A percentile compares a stretch with the other conserved stretches of the same genome.
Conservation (phyloP, 805 yeast genomes). For the Blastobotrys parvus region DNA sequence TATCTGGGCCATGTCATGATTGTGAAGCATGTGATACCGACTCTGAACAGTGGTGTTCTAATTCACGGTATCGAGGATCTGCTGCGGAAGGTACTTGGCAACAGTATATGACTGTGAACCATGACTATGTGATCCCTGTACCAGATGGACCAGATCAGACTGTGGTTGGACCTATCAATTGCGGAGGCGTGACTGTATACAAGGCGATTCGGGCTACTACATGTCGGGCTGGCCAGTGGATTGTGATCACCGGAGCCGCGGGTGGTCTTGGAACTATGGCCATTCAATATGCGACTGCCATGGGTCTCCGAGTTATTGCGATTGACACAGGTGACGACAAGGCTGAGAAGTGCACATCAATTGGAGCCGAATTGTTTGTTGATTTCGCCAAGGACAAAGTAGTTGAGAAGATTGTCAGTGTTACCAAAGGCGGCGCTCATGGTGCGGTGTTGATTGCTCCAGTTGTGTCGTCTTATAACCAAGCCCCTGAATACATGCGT, state of each 20-base stretch:
- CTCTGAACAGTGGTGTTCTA: slow-evolving; percentile 61
- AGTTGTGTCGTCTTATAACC: slow-evolving; percentile 56
- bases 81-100: slow-evolving; percentile 85
- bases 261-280: slow-evolving; percentile 58
- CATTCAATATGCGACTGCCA: slow-evolving; percentile 50
- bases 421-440: slow-evolving; percentile 68
- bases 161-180: slow-evolving; percentile 43
- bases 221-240: slow-evolving; percentile 47
- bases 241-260: slow-evolving; percentile 51
- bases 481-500: slow-evolving; percentile 52
- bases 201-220: slow-evolving; percentile 47
- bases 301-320: slow-evolving; percentile 49
- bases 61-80: slow-evolving; percentile 63
- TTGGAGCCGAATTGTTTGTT: slow-evolving; percentile 48
- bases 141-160: slow-evolving; percentile 61
- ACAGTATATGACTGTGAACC: slow-evolving; percentile 83
- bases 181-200: slow-evolving; percentile 59
- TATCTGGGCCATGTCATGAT: slow-evolving; percentile 65
- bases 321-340: slow-evolving; percentile 48
- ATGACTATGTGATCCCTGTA: slow-evolving; percentile 74
- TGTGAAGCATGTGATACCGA: slow-evolving; percentile 65
- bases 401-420: slow-evolving; percentile 44
- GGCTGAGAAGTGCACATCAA: slow-evolving; percentile 34
- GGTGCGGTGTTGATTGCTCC: slow-evolving; percentile 71
- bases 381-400: slow-evolving; percentile 53